A percentile compares a stretch with the other conserved stretches of the same genome.
Conservation (phyloP, 768 basidiomycete species). For the Auriscalpium microsporum region DNA sequence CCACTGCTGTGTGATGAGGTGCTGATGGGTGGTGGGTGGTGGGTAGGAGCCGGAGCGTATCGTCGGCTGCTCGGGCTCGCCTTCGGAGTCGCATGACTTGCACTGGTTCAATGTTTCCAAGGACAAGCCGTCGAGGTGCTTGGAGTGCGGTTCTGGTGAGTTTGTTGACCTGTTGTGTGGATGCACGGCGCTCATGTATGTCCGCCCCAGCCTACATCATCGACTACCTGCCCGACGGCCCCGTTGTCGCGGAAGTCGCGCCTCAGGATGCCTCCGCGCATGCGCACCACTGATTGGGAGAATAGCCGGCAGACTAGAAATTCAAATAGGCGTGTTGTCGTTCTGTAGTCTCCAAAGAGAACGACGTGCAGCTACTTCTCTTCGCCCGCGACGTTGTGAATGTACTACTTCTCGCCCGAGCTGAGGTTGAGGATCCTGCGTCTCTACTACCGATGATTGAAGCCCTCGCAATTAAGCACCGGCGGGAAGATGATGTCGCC, state of each 20-base stretch:
- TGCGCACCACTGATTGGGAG: background rate
- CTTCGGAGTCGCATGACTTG: conserved; percentile 92
- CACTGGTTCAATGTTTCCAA: conserved; percentile 70
- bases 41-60: conserved; percentile 70
- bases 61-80: conserved; percentile 91
- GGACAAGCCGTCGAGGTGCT: conserved; percentile 71
- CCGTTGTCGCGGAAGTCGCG: conserved; percentile 9
- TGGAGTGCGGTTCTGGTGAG: conserved; percentile 89
- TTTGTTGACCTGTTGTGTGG: conserved; percentile 2
- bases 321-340: too few relatives aligned
- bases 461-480: too few relatives aligned
- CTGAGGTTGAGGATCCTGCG: too few relatives aligned
- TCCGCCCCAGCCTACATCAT: conserved; percentile 54
- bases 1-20: background rate
- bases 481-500: too few relatives aligned
- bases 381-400: too few relatives aligned
- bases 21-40: background rate
- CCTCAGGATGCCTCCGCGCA: conserved; percentile 9
- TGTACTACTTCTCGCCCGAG: too few relatives aligned
- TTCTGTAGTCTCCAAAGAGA: too few relatives aligned
- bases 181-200: background rate
- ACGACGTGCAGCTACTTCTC: too few relatives aligned
- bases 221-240: conserved; percentile 27
- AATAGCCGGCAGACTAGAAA: too few relatives aligned
- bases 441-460: too few relatives aligned